Conservation (phyloP, 1,139 yeast genomes). For the Protomyces gravidus region DNA sequence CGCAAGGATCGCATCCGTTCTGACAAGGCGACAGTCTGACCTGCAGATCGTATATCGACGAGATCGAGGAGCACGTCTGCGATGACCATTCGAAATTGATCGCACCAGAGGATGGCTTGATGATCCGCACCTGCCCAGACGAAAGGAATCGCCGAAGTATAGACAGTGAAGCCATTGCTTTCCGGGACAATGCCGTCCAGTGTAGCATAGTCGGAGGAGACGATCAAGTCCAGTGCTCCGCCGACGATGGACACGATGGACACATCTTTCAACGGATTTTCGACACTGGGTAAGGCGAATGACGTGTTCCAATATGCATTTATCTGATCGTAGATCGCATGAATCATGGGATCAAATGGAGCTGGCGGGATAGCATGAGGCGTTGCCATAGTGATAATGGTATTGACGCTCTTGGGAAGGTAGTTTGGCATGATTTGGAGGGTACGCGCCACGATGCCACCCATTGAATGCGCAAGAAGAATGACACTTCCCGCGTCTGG, state of each 20-base stretch:
- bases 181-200: slow-evolving; percentile 68
- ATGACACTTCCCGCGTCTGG: slow-evolving; percentile 65
- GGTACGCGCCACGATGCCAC: slow-evolving; percentile 84
- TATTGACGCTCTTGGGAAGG: slow-evolving; percentile 63
- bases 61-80: slow-evolving; percentile 59
- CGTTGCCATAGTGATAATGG: slow-evolving; percentile 80
- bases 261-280: slow-evolving; percentile 40
- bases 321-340: slow-evolving; percentile 65
- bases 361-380: slow-evolving; percentile 94
- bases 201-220: slow-evolving; percentile 92
- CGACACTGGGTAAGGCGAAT: slow-evolving; percentile 38
- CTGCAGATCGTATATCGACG: slow-evolving; percentile 38
- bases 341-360: slow-evolving; percentile 87
- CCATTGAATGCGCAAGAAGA: slow-evolving; percentile 91
- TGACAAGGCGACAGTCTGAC: slow-evolving; percentile 47
- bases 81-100: slow-evolving; percentile 66
- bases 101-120: slow-evolving; percentile 95
- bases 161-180: slow-evolving; percentile 74
- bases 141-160: slow-evolving; percentile 77
- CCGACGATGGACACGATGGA: slow-evolving; percentile 72
- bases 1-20: slow-evolving; percentile 59
- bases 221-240: slow-evolving; percentile 71
- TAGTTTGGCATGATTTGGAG: slow-evolving; percentile 78
- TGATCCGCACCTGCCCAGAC: slow-evolving; percentile 97
- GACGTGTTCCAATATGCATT: slow-evolving; percentile 79